A percentile compares a stretch with the other conserved stretches of the same genome.
Conservation (phyloP, 2,329 filamentous ascomycete species). For the Cladosporium sp. region DNA sequence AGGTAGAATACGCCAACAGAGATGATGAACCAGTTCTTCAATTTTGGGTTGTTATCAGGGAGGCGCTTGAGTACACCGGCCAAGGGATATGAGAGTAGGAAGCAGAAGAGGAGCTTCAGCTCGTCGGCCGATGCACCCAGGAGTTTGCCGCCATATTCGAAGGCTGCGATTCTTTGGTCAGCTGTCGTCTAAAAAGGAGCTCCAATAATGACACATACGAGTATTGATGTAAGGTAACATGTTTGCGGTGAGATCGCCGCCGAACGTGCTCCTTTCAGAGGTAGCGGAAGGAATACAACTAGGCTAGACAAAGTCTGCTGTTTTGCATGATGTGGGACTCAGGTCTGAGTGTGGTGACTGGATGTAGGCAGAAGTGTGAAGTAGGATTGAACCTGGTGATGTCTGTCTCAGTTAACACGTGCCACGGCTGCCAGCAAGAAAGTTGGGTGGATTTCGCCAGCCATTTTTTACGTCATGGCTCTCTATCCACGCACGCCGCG, state of each 20-base stretch:
- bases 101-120: conserved; percentile 86
- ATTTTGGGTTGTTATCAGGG: conserved; percentile 77
- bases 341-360: neutral
- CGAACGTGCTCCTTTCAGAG: neutral
- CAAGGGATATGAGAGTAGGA: conserved; percentile 88
- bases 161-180: conserved; percentile 50
- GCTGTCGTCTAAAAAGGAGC: neutral
- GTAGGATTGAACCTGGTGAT: neutral
- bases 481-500: neutral
- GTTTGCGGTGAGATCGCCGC: neutral
- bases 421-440: conserved; percentile 15
- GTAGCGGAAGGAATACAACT: neutral
- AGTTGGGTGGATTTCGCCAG: conserved; percentile 2
- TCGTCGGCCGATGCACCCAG: conserved; percentile 67
- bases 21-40: conserved; percentile 88
- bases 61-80: conserved; percentile 86
- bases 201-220: conserved; percentile 47
- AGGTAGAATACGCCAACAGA: conserved; percentile 87
- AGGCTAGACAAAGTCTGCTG: neutral
- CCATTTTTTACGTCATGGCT: neutral
- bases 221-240: conserved; percentile 67
- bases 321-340: neutral
- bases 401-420: conserved; percentile 15
- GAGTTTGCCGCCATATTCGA: conserved; percentile 57
- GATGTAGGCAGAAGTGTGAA: neutral